A percentile compares a stretch with the other conserved stretches of the same genome.
These are phyloP conservation scores for Aureobasidium sp. DNA, from an alignment of 2,329 filamentous ascomycete species.

Conservation along the genomic window DNA sequence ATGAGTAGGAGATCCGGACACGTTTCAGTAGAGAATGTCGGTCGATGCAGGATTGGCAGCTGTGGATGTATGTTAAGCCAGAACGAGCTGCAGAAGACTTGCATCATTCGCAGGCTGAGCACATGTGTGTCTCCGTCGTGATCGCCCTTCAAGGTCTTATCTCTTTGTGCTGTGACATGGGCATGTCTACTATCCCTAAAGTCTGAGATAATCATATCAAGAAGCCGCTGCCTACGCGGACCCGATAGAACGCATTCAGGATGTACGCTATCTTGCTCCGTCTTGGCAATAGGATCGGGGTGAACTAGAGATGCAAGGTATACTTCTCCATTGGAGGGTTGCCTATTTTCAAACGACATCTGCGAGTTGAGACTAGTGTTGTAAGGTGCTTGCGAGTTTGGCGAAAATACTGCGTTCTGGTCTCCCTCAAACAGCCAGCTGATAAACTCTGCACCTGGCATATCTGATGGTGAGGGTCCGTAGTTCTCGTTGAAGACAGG, in stretches of 20 bases:
- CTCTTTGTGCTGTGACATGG: background rate
- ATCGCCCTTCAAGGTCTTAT: slow-evolving; percentile 56
- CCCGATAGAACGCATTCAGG: slow-evolving; percentile 2
- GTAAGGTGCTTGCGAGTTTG: background rate
- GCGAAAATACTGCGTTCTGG: background rate
- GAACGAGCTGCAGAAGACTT: slow-evolving; percentile 85
- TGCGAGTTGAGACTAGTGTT: background rate
- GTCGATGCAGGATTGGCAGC: slow-evolving; percentile 87
- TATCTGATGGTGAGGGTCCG: slow-evolving; percentile 68
- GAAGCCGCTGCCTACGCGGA: background rate
- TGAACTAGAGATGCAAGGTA: background rate
- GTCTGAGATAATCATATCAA: background rate
- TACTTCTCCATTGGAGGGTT: background rate
- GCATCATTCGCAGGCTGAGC: slow-evolving; percentile 88
- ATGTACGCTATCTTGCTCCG: slow-evolving; percentile 4
- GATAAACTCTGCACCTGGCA: slow-evolving; percentile 19
- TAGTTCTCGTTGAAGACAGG: slow-evolving; percentile 84
- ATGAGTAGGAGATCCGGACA: slow-evolving; percentile 79
- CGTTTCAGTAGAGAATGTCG: slow-evolving; percentile 82
- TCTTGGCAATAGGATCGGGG: background rate
- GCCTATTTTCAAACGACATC: background rate
- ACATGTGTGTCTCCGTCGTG: slow-evolving; percentile 53
- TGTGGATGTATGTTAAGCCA: slow-evolving; percentile 95
- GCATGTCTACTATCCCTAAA: slow-evolving; percentile 2
- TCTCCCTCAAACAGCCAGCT: slow-evolving; percentile 18